Evolutionary conservation across 768 basidiomycete genomes (phyloP), one percentile per base, ranked within the genome.

Genomic region (Cyathus striatus): DNA sequence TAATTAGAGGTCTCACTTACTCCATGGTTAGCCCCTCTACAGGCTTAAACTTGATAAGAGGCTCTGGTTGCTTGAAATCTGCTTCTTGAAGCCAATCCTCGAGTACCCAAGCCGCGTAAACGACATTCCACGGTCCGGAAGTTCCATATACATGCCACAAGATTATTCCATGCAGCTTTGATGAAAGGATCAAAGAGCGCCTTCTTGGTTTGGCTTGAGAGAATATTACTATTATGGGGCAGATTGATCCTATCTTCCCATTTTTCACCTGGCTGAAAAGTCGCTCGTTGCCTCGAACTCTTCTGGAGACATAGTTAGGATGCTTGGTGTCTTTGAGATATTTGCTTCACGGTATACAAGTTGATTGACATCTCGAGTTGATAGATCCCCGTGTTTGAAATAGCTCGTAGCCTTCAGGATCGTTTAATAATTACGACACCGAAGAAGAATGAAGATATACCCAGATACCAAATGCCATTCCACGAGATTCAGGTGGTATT

Each of bases 381-480:
- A 23, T 13, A 40, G 12, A 40, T 40, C 38, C 9, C 38, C 38
- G 24, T 40, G 38, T 13, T 40, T 40, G 14, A 10, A 40, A 18
- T 40, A 40, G 35, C 35, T 36, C 20, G 35, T 18, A 7, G 17
- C 7, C 35, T 36, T 9, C 17, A 36, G 6, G 35, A 7, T 36
- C 17, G 7, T 6, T 7, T 36, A 7, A 12, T 9, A 9, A 18
- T 9, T 36, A 36, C 27, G 27, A 30, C 9, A 30, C 7, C 10
- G 17, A 36, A 10, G 35, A 6, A 36, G 17, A 36, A 36, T 12
- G 17, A 10, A 6, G 20, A 36, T 18, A 9, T 18, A 61, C 39
- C 59, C 59, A 63, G 22, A 50, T 36, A 1, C 24, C 50, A 21
- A 63, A 59, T 0, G 45, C 52, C 17, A 23, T 32, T 10, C 41